Evolutionary conservation across 2,329 filamentous ascomycete species (phyloP).

Genomic region (Nemania sp.): DNA sequence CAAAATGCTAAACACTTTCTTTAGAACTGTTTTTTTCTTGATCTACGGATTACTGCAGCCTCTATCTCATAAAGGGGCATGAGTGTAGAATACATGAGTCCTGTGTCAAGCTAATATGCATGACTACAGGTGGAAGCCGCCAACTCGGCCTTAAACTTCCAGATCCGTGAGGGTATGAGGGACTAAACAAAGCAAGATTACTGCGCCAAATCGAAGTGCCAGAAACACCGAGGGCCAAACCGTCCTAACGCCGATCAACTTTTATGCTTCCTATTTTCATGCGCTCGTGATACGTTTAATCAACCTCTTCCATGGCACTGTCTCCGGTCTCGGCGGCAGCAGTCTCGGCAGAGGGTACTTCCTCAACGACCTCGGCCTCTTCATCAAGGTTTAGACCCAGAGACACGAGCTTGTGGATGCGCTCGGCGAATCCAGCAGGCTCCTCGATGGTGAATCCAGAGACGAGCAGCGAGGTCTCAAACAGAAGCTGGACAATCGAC

Average conservation of each 20-base stretch:
- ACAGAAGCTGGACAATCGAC: conserved; percentile 97
- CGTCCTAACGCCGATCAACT: conserved; percentile 48
- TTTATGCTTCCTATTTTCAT: conserved; percentile 45
- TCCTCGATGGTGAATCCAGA: conserved; percentile 99
- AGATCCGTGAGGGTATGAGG: conserved; percentile 39
- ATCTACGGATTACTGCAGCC: conserved; percentile 40
- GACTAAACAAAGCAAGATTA: conserved; percentile 37
- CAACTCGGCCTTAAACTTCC: conserved; percentile 21
- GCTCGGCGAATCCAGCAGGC: conserved; percentile 95
- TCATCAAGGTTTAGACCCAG: conserved; percentile 97
- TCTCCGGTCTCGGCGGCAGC: conserved; percentile 72
- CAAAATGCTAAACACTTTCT: background rate
- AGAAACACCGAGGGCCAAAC: conserved; percentile 44
- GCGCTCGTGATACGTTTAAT: conserved; percentile 63
- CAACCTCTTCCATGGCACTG: conserved; percentile 99
- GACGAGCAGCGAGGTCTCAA: conserved; percentile 97
- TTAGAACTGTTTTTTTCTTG: conserved; percentile 17
- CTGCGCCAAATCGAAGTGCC: conserved; percentile 39
- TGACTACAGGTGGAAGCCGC: conserved; percentile 27
- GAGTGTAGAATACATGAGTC: conserved; percentile 41
- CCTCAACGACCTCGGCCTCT: conserved; percentile 76
- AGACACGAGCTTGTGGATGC: conserved; percentile 99
- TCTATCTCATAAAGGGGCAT: conserved; percentile 40
- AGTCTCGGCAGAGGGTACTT: conserved; percentile 60
- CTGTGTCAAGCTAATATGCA: conserved; percentile 26